Evolutionary conservation across 805 yeast genomes (phyloP).

Genomic region (Ogataea paradorogensis): DNA sequence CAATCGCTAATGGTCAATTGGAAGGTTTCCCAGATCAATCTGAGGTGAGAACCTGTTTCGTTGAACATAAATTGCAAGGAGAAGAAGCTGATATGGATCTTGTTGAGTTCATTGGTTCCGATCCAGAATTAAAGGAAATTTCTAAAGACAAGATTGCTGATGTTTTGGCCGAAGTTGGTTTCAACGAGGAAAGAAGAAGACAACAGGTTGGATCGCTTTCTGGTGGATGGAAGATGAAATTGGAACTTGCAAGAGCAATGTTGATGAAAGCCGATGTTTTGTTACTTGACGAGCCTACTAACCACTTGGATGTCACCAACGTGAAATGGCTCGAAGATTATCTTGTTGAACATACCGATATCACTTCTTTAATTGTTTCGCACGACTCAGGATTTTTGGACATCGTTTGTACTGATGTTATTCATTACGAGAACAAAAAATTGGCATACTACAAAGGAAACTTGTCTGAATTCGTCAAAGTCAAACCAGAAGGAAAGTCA

Average conservation of each 20-base stretch:
- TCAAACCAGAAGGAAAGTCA: slow-evolving; percentile 93
- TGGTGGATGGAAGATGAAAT: slow-evolving; percentile 99
- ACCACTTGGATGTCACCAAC: slow-evolving; percentile 91
- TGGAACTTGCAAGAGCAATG: slow-evolving; percentile 98
- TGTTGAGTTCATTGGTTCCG: slow-evolving; percentile 83
- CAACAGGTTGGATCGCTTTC: slow-evolving; percentile 93
- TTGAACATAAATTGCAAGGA: slow-evolving; percentile 95
- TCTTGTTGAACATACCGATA: slow-evolving; percentile 73
- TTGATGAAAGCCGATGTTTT: slow-evolving; percentile 94
- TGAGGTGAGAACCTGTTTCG: slow-evolving; percentile 88
- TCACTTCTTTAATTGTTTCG: slow-evolving; percentile 92
- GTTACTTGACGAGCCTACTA: slow-evolving; percentile 95
- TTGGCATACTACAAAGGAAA: slow-evolving; percentile 95
- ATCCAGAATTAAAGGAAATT: slow-evolving; percentile 70
- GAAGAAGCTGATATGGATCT: slow-evolving; percentile 88
- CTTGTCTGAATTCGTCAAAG: slow-evolving; percentile 85
- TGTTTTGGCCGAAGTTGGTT: slow-evolving; percentile 85
- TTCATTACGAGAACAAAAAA: slow-evolving; percentile 93
- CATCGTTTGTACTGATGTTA: slow-evolving; percentile 92
- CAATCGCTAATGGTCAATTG: slow-evolving; percentile 92
- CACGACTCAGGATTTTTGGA: slow-evolving; percentile 98
- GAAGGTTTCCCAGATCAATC: slow-evolving; percentile 95
- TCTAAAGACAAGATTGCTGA: slow-evolving; percentile 66
- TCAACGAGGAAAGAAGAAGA: slow-evolving; percentile 82
- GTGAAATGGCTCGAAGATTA: slow-evolving; percentile 94